Percentiles rank a stretch among this genome's conserved stretches.
Evolutionary conservation across 2,329 filamentous ascomycete species (phyloP).

Genomic region (Pseudogymnoascus sp.): DNA sequence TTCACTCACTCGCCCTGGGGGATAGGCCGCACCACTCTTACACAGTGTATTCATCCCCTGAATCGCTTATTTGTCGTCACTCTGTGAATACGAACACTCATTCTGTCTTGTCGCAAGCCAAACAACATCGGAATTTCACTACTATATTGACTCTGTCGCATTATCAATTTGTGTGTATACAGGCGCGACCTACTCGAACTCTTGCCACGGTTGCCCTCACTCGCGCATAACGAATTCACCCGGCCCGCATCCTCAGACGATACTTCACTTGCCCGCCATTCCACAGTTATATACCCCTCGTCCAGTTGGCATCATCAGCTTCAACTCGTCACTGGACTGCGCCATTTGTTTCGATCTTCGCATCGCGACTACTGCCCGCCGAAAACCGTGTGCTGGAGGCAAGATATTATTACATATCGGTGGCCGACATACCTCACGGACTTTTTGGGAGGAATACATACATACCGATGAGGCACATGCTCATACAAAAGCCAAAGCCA

Average conservation of each 20-base stretch:
- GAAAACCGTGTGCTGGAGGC: not conserved
- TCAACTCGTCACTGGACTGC: not conserved
- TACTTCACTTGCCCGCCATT: not conserved
- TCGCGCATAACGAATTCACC: not conserved
- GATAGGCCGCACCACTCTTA: not conserved
- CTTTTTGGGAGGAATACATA: not conserved
- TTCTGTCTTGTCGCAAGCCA: not conserved
- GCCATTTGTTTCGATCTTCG: not conserved
- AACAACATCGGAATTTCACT: not conserved
- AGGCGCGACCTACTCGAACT: not conserved
- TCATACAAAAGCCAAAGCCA: not conserved
- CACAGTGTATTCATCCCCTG: constrained; percentile 1
- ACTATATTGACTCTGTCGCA: not conserved
- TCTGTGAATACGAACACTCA: not conserved
- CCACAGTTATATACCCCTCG: not conserved
- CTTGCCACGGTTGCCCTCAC: not conserved
- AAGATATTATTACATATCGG: constrained; percentile 7
- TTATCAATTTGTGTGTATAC: not conserved
- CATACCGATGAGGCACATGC: constrained; percentile 5
- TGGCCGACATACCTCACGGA: not conserved
- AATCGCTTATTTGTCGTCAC: constrained; percentile 4
- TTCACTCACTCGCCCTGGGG: constrained; percentile 1
- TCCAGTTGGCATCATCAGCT: not conserved
- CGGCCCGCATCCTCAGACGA: not conserved
- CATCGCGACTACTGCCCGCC: not conserved